Conservation (phyloP, 2,329 filamentous ascomycete genomes). For the Microsporum audouinii region DNA sequence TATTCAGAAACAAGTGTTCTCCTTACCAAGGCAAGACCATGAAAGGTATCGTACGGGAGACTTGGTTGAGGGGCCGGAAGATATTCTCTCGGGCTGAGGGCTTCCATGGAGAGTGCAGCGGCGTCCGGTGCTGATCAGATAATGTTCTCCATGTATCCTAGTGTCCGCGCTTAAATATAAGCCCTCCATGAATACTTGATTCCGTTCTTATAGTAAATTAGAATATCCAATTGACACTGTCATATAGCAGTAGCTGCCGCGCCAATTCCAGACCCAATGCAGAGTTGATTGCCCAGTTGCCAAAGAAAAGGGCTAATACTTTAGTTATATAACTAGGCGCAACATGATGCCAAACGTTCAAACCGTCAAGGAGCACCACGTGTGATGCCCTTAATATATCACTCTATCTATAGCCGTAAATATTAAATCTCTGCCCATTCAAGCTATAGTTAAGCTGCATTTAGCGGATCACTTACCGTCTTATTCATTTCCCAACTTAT, state of each 20-base stretch:
- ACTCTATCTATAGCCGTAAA: not conserved
- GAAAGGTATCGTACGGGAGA: slow-evolving; percentile 67
- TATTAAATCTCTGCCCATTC: not conserved
- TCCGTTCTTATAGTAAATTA: no score
- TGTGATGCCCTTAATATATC: not conserved
- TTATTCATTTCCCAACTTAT: not conserved
- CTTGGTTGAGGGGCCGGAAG: slow-evolving; percentile 66
- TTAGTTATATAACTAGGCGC: no score
- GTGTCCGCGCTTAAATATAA: not conserved
- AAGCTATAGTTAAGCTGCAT: not conserved
- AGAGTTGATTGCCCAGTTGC: no score
- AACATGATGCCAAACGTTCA: no score
- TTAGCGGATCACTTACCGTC: not conserved
- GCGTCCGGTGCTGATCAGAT: slow-evolving; percentile 13
- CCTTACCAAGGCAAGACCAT: slow-evolving; percentile 77
- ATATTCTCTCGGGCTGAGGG: slow-evolving; percentile 57
- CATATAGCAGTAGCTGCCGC: no score
- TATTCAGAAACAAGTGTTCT: slow-evolving; percentile 86
- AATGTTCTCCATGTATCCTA: not conserved
- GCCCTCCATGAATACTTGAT: slow-evolving; percentile 19
- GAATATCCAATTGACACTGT: no score
- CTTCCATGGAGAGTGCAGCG: slow-evolving; percentile 21
- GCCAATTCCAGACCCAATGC: no score
- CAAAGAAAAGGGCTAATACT: no score
- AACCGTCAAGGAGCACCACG: not conserved